Conservation (phyloP, 106 monocot species). For the Dioscorea dumetorum region DNA sequence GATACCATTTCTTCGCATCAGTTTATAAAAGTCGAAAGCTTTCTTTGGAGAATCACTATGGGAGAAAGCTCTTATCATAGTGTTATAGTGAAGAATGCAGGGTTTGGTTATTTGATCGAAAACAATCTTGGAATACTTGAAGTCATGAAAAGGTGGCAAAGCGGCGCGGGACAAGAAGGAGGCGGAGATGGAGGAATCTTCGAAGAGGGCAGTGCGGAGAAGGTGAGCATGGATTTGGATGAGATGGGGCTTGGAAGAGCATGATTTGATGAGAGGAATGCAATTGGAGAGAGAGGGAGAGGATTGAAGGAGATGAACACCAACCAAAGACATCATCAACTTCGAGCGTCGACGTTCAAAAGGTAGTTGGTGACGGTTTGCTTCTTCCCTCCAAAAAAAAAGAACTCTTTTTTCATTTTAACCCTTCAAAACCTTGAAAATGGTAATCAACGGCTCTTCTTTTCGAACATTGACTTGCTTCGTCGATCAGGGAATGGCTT, state of each 20-base stretch:
- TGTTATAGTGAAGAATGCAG: slow-evolving; percentile 31
- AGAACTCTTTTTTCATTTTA: too few species aligned
- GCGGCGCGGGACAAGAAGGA: slow-evolving; percentile 28
- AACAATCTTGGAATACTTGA: slow-evolving; percentile 13
- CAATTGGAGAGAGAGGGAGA: neutral
- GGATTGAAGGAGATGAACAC: too few species aligned
- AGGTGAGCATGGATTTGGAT: slow-evolving; percentile 49
- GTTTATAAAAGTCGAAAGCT: slow-evolving; percentile 31
- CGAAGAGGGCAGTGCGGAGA: slow-evolving; percentile 25
- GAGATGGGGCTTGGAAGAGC: slow-evolving; percentile 20
- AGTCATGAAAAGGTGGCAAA: neutral
- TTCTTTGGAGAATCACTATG: slow-evolving; percentile 16
- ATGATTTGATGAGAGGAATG: slow-evolving; percentile 18
- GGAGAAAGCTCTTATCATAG: slow-evolving; percentile 35
- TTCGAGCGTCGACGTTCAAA: too few species aligned
- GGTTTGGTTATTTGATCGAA: slow-evolving; percentile 24
- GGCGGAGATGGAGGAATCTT: slow-evolving; percentile 11
- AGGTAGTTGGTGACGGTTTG: too few species aligned
- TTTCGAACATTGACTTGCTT: too few species aligned
- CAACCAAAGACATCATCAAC: too few species aligned
- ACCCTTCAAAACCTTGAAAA: too few species aligned
- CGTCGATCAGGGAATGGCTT: neutral
- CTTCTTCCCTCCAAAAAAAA: too few species aligned
- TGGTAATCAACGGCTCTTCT: too few species aligned
- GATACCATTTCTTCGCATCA: slow-evolving; percentile 27